phyloP scores from a whole-genome alignment of 768 basidiomycete genomes.

The Xerocomellus amylosporus region DNA sequence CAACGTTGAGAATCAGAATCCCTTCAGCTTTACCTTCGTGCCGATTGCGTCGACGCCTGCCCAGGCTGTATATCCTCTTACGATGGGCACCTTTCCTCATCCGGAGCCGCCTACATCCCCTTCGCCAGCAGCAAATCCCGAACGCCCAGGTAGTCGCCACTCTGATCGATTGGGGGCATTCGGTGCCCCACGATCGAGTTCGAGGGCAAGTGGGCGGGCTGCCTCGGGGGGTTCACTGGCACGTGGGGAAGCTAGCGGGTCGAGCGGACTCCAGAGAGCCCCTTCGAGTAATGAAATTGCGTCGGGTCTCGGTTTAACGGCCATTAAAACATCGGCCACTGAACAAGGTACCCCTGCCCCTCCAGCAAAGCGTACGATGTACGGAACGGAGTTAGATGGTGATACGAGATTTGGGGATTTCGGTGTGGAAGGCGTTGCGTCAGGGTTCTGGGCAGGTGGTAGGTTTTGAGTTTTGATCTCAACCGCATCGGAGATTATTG shows the following conservation, averaged over 20 bases:
- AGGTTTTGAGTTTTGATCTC: conserved; percentile 33
- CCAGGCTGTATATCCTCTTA: conserved; percentile 36
- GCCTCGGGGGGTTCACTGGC: conserved; percentile 25
- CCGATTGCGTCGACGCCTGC: conserved; percentile 54
- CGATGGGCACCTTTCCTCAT: conserved; percentile 37
- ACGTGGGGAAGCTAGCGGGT: conserved; percentile 29
- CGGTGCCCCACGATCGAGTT: conserved; percentile 38
- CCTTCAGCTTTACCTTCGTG: conserved; percentile 52
- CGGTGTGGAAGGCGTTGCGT: conserved; percentile 74
- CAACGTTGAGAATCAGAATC: conserved; percentile 52
- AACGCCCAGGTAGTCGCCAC: conserved; percentile 34
- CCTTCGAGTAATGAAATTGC: conserved; percentile 48
- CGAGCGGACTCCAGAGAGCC: conserved; percentile 27
- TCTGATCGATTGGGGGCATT: conserved; percentile 31
- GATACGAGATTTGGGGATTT: conserved; percentile 87
- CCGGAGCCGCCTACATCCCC: conserved; percentile 36
- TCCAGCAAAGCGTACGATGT: conserved; percentile 69
- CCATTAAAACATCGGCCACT: conserved; percentile 37
- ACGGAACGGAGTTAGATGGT: conserved; percentile 77
- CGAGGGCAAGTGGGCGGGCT: conserved; percentile 31
- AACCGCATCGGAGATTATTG: neutral
- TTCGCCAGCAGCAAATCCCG: conserved; percentile 31
- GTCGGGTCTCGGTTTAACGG: conserved; percentile 42
- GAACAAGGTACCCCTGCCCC: conserved; percentile 42
- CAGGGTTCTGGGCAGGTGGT: conserved; percentile 62